Evolutionary conservation across 768 basidiomycete genomes (phyloP).

Genomic region (Termitomyces sp.): DNA sequence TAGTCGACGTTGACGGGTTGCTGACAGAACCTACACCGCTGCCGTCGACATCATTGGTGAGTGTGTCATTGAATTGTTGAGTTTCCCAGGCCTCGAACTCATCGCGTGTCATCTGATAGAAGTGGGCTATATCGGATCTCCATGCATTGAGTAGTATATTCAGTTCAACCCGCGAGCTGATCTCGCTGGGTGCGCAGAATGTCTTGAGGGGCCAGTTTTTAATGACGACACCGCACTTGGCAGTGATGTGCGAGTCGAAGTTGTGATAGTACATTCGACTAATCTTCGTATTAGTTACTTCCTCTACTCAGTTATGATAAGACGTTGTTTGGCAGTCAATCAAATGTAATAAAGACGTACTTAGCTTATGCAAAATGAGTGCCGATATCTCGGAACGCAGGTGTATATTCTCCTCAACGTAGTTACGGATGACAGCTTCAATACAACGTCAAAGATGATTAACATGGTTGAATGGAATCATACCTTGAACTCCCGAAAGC

Average conservation of each 20-base stretch:
- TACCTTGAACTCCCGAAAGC: conserved; percentile 2
- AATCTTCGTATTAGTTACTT: conserved; percentile 1
- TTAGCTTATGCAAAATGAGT: neutral
- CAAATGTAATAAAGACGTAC: neutral
- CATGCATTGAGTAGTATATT: conserved; percentile 8
- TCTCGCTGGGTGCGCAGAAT: conserved; percentile 17
- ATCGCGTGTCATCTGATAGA: conserved; percentile 6
- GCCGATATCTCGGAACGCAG: neutral
- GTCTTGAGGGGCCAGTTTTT: conserved; percentile 19
- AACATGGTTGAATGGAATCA: neutral
- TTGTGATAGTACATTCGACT: conserved; percentile 18
- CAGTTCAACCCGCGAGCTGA: conserved; percentile 9
- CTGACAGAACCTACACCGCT: neutral
- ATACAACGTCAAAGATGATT: neutral
- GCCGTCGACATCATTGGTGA: neutral
- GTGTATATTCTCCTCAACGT: neutral
- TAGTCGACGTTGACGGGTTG: neutral
- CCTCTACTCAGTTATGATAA: neutral
- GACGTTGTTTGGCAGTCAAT: neutral
- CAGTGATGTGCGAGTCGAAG: conserved; percentile 17
- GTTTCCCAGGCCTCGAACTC: neutral
- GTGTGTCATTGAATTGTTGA: too few species aligned
- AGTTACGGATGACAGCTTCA: neutral
- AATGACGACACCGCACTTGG: conserved; percentile 12
- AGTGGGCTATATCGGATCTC: neutral